Base-by-base conservation (phyloP, 805 yeast genomes). In the Candida tibetensis region DNA sequence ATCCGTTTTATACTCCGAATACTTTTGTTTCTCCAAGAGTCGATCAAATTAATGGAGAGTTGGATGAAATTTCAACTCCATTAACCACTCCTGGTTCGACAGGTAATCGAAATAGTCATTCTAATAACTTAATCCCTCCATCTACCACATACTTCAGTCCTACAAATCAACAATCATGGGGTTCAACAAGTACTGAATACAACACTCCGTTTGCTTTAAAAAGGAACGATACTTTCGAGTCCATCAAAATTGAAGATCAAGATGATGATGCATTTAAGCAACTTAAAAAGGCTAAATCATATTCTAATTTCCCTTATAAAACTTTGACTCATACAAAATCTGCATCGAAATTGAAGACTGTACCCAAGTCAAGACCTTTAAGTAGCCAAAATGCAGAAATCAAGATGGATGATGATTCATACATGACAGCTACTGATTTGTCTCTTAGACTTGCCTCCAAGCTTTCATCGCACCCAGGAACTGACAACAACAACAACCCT, bases 1-100 rank as follows among this genome's bases (percentile, higher is more conserved):
- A 72, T 46, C 78, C 79, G 7, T 74, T 73, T 50, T 72, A 72
- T 49, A 71, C 72, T 1, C 76, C 75, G 2, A 64, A 69, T 1
- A 47, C 69, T 5, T 69, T 70, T 33, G 37, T 70, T 31, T 66
- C 76, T 12, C 77, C 79, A 6, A 62, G 60, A 40, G 53, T 60
- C 52, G 65, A 44, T 30, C 48, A 49, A 29, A 39, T 44, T 12
- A 30, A 41, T n/a, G 48, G 48, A n/a, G 55, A 50, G 17, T 28
- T 42, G 40, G 51, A 49, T 32, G 63, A 59, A 19, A 41, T 49
- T 18, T 50, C 51, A 18, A 50, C 58, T 3, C 52, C 55, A 6
- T 30, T 51, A 14, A 51, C 48, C 2, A 54, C 57, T 1, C 54
- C 58, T 5, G 36, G 41, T 7, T 30, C 47, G 9, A 28, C 39